Evolutionary conservation across 495 filamentous ascomycete species (phyloP).

Genomic region (Stereocaulon alpinum): DNA sequence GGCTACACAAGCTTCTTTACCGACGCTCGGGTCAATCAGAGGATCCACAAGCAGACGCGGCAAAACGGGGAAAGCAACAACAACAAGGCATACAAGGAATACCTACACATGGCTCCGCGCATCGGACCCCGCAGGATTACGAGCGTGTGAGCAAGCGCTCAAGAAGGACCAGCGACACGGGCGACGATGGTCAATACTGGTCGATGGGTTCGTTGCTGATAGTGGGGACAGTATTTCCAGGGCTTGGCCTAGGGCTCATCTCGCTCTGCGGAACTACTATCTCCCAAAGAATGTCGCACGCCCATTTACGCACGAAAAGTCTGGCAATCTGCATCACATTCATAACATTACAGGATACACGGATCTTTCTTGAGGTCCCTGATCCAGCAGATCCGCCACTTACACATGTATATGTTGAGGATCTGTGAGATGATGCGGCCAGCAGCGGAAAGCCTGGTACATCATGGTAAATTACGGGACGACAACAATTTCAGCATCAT

Average conservation of each 20-base stretch:
- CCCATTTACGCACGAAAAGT: no score
- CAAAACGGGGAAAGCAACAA: no score
- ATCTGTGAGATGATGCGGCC: constrained; percentile 5
- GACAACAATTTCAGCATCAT: constrained; percentile 11
- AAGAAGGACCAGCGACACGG: not conserved
- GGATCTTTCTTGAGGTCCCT: no score
- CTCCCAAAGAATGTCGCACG: no score
- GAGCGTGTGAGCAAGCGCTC: constrained; percentile 10
- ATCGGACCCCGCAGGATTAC: constrained; percentile 8
- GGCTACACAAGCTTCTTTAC: constrained; percentile 6
- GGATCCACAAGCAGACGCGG: not conserved
- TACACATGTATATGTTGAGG: not conserved
- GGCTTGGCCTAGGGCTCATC: not conserved
- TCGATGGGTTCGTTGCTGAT: no score
- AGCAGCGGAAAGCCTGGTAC: constrained; percentile 9
- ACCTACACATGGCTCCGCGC: constrained; percentile 1
- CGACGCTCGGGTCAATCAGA: constrained; percentile 8
- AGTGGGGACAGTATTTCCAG: no score
- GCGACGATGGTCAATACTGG: no score
- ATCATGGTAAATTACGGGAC: constrained; percentile 6
- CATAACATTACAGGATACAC: no score
- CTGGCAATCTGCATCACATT: no score
- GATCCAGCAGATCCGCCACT: not conserved
- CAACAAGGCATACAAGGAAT: constrained; percentile 1
- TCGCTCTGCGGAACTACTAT: no score